Percentiles rank a stretch among this genome's conserved stretches.
Conservation (phyloP, 2,329 filamentous ascomycete species). For the Arthrobotrys conoides region DNA sequence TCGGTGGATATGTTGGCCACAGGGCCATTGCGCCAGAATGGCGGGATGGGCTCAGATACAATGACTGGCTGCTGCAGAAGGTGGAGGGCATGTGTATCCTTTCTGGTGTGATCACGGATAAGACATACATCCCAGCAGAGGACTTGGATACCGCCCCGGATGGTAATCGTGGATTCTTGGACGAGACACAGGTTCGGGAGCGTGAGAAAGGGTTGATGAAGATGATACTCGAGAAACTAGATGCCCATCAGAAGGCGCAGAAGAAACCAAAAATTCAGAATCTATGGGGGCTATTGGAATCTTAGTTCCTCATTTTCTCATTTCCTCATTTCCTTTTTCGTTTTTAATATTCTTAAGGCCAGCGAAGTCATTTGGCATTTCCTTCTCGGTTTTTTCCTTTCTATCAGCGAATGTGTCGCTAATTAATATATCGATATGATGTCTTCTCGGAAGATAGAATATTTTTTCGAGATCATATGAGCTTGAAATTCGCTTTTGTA, state of each 20-base stretch:
- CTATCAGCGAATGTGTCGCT: background rate
- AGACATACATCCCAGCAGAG: conserved; percentile 65
- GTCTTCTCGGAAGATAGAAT: background rate
- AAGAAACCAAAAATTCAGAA: conserved; percentile 35
- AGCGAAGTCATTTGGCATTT: background rate
- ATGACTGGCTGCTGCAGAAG: conserved; percentile 69
- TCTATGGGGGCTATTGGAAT: conserved; percentile 44
- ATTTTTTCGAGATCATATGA: background rate
- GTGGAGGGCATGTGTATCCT: conserved; percentile 67
- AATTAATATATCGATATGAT: conserved; percentile 3
- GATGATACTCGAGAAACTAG: conserved; percentile 44
- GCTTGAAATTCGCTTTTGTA: conserved; percentile 40
- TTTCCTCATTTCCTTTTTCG: background rate
- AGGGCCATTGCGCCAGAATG: conserved; percentile 70
- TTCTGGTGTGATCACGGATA: conserved; percentile 66
- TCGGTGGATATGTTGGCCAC: conserved; percentile 71
- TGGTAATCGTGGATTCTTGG: conserved; percentile 68
- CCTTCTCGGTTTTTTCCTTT: background rate
- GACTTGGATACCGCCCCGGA: conserved; percentile 68
- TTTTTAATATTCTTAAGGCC: background rate
- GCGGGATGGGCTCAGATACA: conserved; percentile 69
- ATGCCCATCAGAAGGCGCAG: conserved; percentile 20
- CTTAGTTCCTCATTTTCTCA: background rate
- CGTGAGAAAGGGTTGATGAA: conserved; percentile 59
- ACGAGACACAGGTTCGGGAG: conserved; percentile 66